Percentiles rank a stretch among this genome's conserved stretches.
These are phyloP conservation scores for Macrotyloma uniflorum DNA, from an alignment of 306 rosid species.

Conservation along the genomic window DNA sequence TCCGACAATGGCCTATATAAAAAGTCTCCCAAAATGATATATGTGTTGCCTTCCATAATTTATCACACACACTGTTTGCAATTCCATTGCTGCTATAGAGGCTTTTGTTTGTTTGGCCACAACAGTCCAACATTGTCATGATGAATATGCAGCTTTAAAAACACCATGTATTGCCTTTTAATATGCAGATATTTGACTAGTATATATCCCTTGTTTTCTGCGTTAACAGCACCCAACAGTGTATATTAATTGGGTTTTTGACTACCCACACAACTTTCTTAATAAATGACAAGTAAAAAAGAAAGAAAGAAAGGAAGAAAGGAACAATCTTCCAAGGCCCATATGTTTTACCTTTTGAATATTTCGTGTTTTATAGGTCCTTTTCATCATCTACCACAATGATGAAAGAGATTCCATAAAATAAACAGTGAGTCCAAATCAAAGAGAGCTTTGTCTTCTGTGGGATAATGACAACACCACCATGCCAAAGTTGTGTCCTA, in stretches of 20 bases:
- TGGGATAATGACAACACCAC: constrained; percentile 60
- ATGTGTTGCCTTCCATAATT: constrained; percentile 31
- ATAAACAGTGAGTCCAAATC: constrained; percentile 41
- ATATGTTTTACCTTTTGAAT: constrained; percentile 42
- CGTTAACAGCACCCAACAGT: not conserved
- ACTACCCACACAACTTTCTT: not conserved
- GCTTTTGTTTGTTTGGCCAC: constrained; percentile 31
- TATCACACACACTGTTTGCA: not conserved
- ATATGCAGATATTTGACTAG: constrained; percentile 17
- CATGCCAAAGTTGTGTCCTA: constrained; percentile 39
- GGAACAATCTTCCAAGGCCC: constrained; percentile 40
- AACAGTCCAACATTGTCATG: constrained; percentile 33
- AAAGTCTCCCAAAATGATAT: constrained; percentile 8
- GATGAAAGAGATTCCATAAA: constrained; percentile 59
- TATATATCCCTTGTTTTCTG: constrained; percentile 3
- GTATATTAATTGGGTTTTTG: constrained; percentile 17
- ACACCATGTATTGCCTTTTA: not conserved
- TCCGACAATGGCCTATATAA: constrained; percentile 35
- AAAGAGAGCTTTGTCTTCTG: constrained; percentile 47
- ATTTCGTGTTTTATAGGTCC: constrained; percentile 48
- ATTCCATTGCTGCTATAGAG: constrained; percentile 19
- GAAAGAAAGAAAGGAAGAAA: not conserved
- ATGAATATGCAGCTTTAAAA: constrained; percentile 38
- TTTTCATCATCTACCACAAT: constrained; percentile 55
- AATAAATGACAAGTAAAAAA: constrained; percentile 20